Conservation (phyloP, 257 asterid genomes). For the Gentiana macrophylla region DNA sequence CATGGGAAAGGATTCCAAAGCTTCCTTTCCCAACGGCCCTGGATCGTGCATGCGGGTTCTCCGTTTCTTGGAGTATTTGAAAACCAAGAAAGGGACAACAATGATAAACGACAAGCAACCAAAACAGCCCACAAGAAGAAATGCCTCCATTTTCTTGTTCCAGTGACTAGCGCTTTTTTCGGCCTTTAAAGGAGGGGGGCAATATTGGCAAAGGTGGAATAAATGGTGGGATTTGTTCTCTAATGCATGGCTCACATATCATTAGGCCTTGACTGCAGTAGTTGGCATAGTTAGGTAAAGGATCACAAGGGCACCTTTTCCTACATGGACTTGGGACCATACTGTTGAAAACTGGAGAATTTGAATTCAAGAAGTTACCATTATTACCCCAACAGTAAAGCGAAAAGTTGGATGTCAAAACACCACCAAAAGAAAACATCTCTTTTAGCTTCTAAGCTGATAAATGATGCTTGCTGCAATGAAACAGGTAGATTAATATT, state of each 20-base stretch:
- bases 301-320: slow-evolving; percentile 23
- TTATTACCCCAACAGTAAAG: slow-evolving; percentile 39
- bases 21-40: slow-evolving; percentile 81
- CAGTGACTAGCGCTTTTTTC: slow-evolving; percentile 13
- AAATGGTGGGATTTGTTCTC: too few relatives aligned
- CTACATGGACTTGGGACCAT: slow-evolving; percentile 70
- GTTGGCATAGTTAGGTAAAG: too few relatives aligned
- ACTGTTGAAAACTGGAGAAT: slow-evolving; percentile 22
- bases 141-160: slow-evolving; percentile 20
- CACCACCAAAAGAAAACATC: slow-evolving; percentile 39
- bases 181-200: slow-evolving; percentile 12
- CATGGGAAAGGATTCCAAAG: slow-evolving; percentile 66
- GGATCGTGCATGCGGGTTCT: slow-evolving; percentile 69
- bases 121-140: too few relatives aligned
- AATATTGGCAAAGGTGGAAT: slow-evolving; percentile 3
- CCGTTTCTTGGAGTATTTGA: slow-evolving; percentile 33
- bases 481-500: slow-evolving; percentile 30
- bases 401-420: slow-evolving; percentile 19
- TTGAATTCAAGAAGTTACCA: slow-evolving; percentile 25
- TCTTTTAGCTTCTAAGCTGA: too few relatives aligned
- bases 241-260: too few relatives aligned
- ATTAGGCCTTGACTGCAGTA: too few relatives aligned
- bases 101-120: too few relatives aligned
- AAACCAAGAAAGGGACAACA: slow-evolving; percentile 29
- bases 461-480: slow-evolving; percentile 11